These are phyloP conservation scores for Cinnamomum micranthum DNA, from an alignment of 164 flowering plant genomes.

Conservation along the genomic window DNA sequence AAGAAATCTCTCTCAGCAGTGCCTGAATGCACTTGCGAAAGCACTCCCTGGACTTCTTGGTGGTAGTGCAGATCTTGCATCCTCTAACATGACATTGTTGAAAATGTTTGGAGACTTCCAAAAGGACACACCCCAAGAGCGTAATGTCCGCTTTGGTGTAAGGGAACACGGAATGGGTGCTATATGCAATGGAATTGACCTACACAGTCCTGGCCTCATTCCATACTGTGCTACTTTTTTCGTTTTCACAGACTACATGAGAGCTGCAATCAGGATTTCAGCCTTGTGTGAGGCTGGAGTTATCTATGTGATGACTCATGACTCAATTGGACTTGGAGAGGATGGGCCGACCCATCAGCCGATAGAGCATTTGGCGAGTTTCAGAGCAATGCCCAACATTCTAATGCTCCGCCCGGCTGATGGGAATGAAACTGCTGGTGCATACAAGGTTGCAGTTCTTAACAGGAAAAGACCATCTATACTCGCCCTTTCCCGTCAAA, in stretches of 20 bases:
- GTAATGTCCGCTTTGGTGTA: constrained; percentile 89
- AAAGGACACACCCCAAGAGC: constrained; percentile 84
- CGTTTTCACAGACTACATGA: constrained; percentile 98
- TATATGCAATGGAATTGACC: constrained; percentile 90
- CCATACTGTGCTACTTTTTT: constrained; percentile 99
- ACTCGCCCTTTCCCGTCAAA: constrained; percentile 92
- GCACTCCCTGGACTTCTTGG: constrained; percentile 90
- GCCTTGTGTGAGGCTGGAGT: constrained; percentile 83
- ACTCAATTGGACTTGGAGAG: constrained; percentile 97
- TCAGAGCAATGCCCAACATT: constrained; percentile 97
- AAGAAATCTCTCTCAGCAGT: constrained; percentile 74
- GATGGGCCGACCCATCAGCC: constrained; percentile 99
- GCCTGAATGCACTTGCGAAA: constrained; percentile 82
- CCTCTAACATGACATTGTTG: constrained; percentile 94
- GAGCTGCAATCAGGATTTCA: constrained; percentile 89
- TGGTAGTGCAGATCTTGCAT: constrained; percentile 99
- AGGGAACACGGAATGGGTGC: constrained; percentile 97
- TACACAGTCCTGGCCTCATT: constrained; percentile 81
- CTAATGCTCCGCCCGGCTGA: constrained; percentile 98
- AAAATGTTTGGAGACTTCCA: constrained; percentile 96
- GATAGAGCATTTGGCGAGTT: constrained; percentile 95
- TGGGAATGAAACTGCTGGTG: constrained; percentile 95
- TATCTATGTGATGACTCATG: constrained; percentile 97
- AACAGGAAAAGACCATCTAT: constrained; percentile 85
- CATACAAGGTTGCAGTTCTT: constrained; percentile 80